Conservation (phyloP, 2,329 filamentous ascomycete species). For the Alternaria viburni region DNA sequence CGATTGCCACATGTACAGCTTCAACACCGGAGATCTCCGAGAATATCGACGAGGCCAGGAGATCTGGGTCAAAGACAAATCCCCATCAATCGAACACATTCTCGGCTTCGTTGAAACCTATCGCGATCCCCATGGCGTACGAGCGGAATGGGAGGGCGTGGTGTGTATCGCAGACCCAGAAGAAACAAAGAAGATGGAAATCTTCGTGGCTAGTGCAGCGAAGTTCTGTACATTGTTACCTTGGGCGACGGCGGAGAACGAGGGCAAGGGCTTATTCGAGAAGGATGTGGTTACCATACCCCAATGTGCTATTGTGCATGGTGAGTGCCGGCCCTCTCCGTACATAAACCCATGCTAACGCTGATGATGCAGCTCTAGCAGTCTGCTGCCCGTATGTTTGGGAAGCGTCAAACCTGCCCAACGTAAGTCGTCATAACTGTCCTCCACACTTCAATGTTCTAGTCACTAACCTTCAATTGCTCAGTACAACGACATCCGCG, state of each 20-base stretch:
- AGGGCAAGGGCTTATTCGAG: background rate
- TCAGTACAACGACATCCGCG: background rate
- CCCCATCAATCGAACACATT: background rate
- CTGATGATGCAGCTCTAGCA: background rate
- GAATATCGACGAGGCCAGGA: background rate
- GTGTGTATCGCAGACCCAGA: background rate
- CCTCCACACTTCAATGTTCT: background rate
- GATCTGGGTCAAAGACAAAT: background rate
- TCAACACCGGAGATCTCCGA: fast-evolving
- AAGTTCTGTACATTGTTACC: background rate
- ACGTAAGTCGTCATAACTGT: background rate
- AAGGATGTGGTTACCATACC: background rate
- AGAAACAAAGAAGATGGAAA: background rate
- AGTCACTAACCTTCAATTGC: background rate
- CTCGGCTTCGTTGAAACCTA: background rate
- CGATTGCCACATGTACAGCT: background rate
- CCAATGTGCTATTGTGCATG: background rate
- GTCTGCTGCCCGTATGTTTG: background rate
- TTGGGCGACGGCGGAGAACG: background rate
- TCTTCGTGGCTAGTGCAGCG: background rate
- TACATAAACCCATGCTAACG: background rate
- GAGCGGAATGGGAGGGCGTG: background rate
- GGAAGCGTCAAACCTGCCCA: background rate
- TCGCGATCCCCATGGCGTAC: background rate
- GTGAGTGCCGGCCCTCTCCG: background rate